These are phyloP conservation scores for Irpex sp. DNA, from an alignment of 1,284 basidiomycete genomes.

Conservation along the genomic window DNA sequence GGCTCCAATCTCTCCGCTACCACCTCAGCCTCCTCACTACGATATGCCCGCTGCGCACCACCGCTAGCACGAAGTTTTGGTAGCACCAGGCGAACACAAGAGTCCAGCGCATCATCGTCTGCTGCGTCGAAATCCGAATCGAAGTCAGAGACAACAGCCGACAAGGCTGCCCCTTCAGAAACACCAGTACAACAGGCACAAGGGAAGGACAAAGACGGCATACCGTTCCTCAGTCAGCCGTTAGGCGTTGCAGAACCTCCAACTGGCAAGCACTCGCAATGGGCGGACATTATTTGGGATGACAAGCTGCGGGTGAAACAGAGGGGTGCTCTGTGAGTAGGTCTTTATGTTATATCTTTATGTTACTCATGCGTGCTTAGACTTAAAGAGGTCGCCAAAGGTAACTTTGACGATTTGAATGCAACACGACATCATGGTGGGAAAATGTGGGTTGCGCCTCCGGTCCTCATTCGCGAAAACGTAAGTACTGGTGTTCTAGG, in stretches of 20 bases:
- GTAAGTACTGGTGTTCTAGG: constrained; percentile 44
- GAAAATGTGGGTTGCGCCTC: constrained; percentile 94
- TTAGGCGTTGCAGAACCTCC: constrained; percentile 70
- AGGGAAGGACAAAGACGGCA: constrained; percentile 23
- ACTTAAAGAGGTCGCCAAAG: constrained; percentile 81
- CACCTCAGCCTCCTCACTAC: background rate
- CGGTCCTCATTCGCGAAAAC: constrained; percentile 84
- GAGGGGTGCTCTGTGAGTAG: constrained; percentile 70
- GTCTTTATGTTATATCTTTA: background rate
- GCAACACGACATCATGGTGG: constrained; percentile 82
- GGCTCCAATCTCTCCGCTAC: background rate
- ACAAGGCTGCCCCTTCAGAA: background rate
- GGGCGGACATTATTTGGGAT: constrained; percentile 72
- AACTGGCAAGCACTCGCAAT: constrained; percentile 50
- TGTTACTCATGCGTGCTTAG: constrained; percentile 35
- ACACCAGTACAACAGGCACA: background rate
- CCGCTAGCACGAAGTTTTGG: background rate
- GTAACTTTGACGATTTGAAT: constrained; percentile 91
- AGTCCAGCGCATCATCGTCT: background rate
- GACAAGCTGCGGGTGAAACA: constrained; percentile 70
- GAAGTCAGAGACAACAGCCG: background rate
- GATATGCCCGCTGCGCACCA: background rate
- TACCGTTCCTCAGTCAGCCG: constrained; percentile 66
- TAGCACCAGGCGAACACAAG: background rate
- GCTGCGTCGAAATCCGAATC: background rate